These are phyloP conservation scores for Aspergillus candidus DNA, from an alignment of 2,329 filamentous ascomycete species.

Conservation along the genomic window DNA sequence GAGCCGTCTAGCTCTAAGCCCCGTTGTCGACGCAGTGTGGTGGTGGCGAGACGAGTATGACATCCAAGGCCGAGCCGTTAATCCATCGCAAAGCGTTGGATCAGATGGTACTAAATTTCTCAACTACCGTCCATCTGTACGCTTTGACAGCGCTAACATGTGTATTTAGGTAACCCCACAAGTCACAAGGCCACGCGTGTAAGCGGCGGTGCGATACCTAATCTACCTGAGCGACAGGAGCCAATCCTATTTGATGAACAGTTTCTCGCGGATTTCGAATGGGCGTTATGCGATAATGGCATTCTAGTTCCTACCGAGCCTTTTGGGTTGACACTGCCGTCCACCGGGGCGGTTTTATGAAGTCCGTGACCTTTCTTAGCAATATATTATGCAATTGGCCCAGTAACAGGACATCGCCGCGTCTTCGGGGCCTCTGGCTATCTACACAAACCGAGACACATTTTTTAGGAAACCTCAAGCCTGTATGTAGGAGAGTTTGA, in stretches of 20 bases:
- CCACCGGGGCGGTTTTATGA: not conserved
- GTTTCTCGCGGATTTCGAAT: constrained; percentile 36
- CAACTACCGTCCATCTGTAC: not conserved
- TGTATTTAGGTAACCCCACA: constrained; percentile 9
- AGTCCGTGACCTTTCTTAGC: not conserved
- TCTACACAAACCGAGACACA: too few relatives aligned
- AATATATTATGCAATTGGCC: not conserved
- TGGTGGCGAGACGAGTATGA: constrained; percentile 42
- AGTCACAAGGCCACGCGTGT: constrained; percentile 3
- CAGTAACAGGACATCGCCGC: not conserved
- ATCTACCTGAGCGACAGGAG: constrained; percentile 13
- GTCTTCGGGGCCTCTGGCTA: too few relatives aligned
- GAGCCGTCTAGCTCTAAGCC: constrained; percentile 33
- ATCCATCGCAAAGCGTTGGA: constrained; percentile 9
- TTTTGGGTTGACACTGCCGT: constrained; percentile 18
- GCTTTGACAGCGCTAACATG: not conserved
- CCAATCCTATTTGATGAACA: constrained; percentile 29
- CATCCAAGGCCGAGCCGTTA: constrained; percentile 15
- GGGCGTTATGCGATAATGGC: constrained; percentile 29
- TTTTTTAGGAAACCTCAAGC: too few relatives aligned
- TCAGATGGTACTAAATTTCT: constrained; percentile 13
- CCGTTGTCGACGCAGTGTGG: constrained; percentile 35
- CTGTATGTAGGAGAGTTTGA: too few relatives aligned
- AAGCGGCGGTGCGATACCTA: constrained; percentile 2
- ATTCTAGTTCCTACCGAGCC: constrained; percentile 22